Conservation (phyloP, 2,329 filamentous ascomycete genomes). For the Pestalotiopsis sp. region DNA sequence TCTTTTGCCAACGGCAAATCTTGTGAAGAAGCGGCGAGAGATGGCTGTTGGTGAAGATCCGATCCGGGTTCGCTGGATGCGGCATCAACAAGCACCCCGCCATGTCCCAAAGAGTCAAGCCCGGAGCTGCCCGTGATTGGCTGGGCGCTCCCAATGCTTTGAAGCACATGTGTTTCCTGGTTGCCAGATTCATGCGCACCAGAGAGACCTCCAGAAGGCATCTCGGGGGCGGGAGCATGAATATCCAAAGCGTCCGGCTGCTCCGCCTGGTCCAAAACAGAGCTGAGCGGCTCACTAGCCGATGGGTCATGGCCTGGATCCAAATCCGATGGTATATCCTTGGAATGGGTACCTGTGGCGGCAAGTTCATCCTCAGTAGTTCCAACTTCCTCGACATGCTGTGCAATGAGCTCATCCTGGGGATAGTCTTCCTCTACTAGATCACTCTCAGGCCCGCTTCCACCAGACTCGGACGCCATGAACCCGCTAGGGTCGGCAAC, state of each 20-base stretch:
- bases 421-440: slow-evolving; percentile 7
- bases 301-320: neutral
- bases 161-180: neutral
- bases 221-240: neutral
- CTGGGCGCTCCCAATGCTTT: neutral
- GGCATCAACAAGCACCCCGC: neutral
- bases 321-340: neutral
- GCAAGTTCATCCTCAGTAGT: slow-evolving; percentile 10
- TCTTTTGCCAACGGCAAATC: neutral
- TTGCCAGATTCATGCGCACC: neutral
- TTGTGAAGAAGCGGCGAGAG: neutral
- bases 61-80: neutral
- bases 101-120: neutral
- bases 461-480: slow-evolving; percentile 9
- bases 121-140: neutral
- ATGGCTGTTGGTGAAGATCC: neutral
- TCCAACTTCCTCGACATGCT: slow-evolving; percentile 8
- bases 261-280: neutral
- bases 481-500: slow-evolving; percentile 1
- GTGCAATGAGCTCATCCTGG: neutral
- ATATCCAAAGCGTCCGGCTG: neutral
- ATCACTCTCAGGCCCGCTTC: slow-evolving; percentile 9
- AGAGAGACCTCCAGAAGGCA: neutral
- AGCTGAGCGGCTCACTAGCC: neutral
- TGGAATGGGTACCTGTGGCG: neutral